Evolutionary conservation across 1,284 basidiomycete genomes (phyloP).

Genomic region (Volvariella volvacea): DNA sequence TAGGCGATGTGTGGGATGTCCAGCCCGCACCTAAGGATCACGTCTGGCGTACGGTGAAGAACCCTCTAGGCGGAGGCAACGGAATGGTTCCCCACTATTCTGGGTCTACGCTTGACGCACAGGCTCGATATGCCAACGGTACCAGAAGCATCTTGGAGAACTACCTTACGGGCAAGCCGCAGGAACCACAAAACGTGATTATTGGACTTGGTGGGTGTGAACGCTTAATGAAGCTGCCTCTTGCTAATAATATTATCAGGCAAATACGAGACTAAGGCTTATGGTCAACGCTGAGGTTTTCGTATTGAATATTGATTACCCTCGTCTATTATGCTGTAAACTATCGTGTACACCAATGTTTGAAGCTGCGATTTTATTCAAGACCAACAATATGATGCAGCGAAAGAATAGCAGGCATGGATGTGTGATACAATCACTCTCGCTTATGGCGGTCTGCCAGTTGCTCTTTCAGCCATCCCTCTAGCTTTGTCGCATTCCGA

Average conservation of each 20-base stretch:
- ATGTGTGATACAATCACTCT: constrained; percentile 7
- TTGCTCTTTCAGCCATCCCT: constrained; percentile 58
- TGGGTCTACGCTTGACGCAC: constrained; percentile 90
- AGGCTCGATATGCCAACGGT: constrained; percentile 82
- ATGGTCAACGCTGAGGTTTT: constrained; percentile 18
- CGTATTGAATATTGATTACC: too few relatives aligned
- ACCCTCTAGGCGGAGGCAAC: constrained; percentile 75
- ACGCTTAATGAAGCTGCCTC: too few relatives aligned
- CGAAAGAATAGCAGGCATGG: neutral
- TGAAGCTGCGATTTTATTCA: too few relatives aligned
- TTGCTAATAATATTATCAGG: constrained; percentile 15
- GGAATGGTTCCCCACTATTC: constrained; percentile 86
- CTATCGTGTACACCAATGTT: too few relatives aligned
- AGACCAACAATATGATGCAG: too few relatives aligned
- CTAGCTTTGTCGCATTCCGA: constrained; percentile 82
- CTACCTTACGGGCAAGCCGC: constrained; percentile 63
- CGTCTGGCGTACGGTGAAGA: constrained; percentile 80
- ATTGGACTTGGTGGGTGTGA: constrained; percentile 44
- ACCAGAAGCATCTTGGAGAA: constrained; percentile 76
- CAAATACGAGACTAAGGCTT: constrained; percentile 62
- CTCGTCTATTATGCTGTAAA: too few relatives aligned
- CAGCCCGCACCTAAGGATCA: constrained; percentile 86
- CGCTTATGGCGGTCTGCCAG: constrained; percentile 24
- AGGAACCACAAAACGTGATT: constrained; percentile 81
- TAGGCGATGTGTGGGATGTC: constrained; percentile 53